Conservation (phyloP, 257 asterid species). For the Gentiana straminea region DNA sequence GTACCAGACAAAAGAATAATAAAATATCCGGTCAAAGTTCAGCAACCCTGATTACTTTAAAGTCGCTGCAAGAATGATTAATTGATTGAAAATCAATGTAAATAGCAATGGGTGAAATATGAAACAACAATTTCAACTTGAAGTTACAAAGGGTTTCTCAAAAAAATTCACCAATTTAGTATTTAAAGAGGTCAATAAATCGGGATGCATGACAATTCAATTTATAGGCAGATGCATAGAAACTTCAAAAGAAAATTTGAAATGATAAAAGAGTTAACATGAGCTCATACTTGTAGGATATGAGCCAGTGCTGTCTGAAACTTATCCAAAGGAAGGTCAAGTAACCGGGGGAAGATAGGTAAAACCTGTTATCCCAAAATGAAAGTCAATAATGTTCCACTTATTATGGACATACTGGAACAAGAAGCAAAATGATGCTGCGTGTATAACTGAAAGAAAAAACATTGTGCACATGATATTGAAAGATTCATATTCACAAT, state of each 20-base stretch:
- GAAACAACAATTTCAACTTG: no score
- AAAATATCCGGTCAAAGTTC: neutral
- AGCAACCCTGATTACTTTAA: no score
- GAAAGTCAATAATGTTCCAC: neutral
- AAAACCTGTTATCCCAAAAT: conserved; percentile 50
- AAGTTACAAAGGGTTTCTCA: no score
- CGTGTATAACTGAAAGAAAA: neutral
- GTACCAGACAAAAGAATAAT: neutral
- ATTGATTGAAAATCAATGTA: no score
- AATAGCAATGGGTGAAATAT: no score
- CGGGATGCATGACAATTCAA: neutral
- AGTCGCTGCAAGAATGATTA: no score
- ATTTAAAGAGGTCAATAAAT: neutral
- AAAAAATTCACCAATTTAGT: neutral
- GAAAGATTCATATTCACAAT: no score
- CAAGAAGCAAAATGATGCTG: neutral
- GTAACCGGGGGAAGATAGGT: conserved; percentile 84
- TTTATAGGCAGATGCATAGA: no score
- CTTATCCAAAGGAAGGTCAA: conserved; percentile 80
- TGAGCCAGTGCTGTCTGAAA: conserved; percentile 96
- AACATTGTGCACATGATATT: neutral
- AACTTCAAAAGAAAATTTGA: neutral
- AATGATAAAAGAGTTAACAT: neutral
- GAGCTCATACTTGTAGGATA: conserved; percentile 62
- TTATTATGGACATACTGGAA: no score